These are phyloP conservation scores for Acer campestre DNA, from an alignment of 345 rosid species.

Conservation along the genomic window DNA sequence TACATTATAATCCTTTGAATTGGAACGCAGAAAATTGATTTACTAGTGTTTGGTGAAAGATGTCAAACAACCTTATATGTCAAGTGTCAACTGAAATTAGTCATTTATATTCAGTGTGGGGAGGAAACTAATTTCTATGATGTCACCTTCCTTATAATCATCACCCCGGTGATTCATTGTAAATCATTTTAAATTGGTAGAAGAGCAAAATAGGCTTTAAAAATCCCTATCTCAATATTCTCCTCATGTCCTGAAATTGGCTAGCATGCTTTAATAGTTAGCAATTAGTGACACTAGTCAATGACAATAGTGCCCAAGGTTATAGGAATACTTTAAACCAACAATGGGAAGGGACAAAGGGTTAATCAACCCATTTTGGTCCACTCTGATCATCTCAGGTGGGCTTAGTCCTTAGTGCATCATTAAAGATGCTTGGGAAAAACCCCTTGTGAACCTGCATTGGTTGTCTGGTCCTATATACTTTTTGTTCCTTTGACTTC, in stretches of 20 bases:
- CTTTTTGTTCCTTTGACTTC: neutral
- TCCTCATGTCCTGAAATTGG: neutral
- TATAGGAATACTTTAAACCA: neutral
- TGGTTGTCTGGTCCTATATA: no score
- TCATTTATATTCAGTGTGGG: neutral
- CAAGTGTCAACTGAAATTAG: neutral
- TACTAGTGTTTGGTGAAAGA: neutral
- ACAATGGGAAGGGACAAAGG: neutral
- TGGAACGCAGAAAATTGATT: slow-evolving; percentile 2
- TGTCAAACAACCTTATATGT: neutral
- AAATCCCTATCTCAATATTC: neutral
- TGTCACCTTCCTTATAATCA: neutral
- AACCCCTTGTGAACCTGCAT: neutral
- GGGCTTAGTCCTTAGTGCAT: neutral
- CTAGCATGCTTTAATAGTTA: neutral
- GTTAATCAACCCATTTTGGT: neutral
- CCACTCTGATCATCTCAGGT: neutral
- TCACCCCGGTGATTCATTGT: neutral
- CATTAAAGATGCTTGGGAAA: neutral
- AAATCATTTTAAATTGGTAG: neutral
- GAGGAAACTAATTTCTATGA: neutral
- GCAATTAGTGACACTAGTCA: neutral
- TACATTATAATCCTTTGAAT: neutral
- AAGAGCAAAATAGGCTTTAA: neutral
- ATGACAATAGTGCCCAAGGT: neutral